Evolutionary conservation across 2,329 filamentous ascomycete species (phyloP).

Genomic region (Pyrenophora teres): DNA sequence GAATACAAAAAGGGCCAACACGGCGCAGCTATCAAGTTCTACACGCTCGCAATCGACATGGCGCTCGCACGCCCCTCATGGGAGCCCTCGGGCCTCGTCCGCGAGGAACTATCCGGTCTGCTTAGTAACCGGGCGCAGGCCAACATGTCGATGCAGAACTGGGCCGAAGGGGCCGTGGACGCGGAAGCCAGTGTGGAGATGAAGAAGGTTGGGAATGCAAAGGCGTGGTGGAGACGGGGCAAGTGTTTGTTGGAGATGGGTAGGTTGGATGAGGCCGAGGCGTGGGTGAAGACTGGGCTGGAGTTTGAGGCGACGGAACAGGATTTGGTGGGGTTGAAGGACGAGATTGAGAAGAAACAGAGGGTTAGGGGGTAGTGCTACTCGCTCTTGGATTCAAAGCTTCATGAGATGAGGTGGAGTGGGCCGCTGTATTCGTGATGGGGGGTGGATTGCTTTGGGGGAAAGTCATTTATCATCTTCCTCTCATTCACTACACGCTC

Average conservation of each 20-base stretch:
- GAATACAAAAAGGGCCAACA: constrained; percentile 79
- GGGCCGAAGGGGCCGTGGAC: constrained; percentile 86
- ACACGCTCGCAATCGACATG: constrained; percentile 89
- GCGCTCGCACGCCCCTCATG: constrained; percentile 78
- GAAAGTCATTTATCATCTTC: too few relatives aligned
- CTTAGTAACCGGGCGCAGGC: constrained; percentile 90
- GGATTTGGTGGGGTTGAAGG: constrained; percentile 45
- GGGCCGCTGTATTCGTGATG: background rate
- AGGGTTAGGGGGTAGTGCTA: constrained; percentile 3
- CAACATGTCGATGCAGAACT: constrained; percentile 78
- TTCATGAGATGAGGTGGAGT: background rate
- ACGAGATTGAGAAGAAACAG: constrained; percentile 55
- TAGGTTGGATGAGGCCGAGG: constrained; percentile 76
- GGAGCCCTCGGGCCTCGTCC: constrained; percentile 82
- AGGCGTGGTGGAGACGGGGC: constrained; percentile 91
- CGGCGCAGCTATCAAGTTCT: constrained; percentile 77
- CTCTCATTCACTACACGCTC: too few relatives aligned
- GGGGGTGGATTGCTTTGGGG: too few relatives aligned
- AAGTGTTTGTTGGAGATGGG: constrained; percentile 91
- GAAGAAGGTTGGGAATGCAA: constrained; percentile 83
- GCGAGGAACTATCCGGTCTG: constrained; percentile 80
- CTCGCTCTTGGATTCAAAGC: background rate
- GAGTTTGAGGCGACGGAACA: constrained; percentile 74
- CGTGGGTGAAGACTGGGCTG: constrained; percentile 75
- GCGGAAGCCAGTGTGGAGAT: constrained; percentile 87